Base-by-base conservation (phyloP, 176 grass and related monocot genomes). In the Carex littledalei region DNA sequence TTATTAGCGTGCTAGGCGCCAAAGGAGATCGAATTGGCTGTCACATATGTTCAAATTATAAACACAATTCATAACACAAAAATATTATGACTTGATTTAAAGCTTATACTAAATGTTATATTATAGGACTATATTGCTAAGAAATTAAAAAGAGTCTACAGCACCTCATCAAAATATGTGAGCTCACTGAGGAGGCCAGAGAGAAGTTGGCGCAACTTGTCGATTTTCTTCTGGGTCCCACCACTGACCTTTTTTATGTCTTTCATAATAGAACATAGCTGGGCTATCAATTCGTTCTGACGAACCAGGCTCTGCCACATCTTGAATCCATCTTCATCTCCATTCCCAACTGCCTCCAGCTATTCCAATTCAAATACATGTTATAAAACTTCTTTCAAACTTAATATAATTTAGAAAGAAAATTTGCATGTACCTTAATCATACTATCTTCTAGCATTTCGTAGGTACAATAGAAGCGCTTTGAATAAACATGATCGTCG, bases 11-110 rank as follows among this genome's bases (percentile, higher is more conserved):
- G 67, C 80, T 84, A 78, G 95, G 95, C 53, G 64, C 88, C 68
- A 94, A 81, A 29, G 95, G 95, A 65, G 89, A 94, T 87, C 89
- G 91, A 91, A 98, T 94, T 87, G 95, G 95, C 95, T 98, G 87
- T 78, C 86, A 86, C 34, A 86, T 9, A 71, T 87, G 41, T 78
- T 60, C 63, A 60, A 89, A 62, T 15, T 57, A 87, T 3, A 2
- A 85, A 67, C 39, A 83, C 56, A 81, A 67, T 50, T 49, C 72
- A 53, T 2, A 29, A 53, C 47, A 76, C 16, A 16, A 2, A 53
- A 24, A 76, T 54, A 16, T 29, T 47, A 29, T 50, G 22, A 60
- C 57, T 26, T 22, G 60, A 55, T 34, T 77, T 50, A 0, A 56
- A 6, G 52, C 31, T 78, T 78, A 6, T 78, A 16, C 45, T 22